Evolutionary conservation across 2,329 filamentous ascomycete species (phyloP).

Genomic region (Calonectria honghensis): DNA sequence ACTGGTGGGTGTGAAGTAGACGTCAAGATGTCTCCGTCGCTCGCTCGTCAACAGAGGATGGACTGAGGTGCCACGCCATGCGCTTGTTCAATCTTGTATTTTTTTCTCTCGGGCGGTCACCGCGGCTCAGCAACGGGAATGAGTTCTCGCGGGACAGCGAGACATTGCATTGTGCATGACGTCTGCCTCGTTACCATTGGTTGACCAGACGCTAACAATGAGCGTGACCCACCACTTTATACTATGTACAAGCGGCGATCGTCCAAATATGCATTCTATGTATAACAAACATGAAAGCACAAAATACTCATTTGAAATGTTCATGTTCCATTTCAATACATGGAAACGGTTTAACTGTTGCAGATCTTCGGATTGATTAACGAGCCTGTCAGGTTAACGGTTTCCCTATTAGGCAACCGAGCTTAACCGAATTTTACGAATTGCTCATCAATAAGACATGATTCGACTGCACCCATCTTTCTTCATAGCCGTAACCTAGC

Average conservation of each 20-base stretch:
- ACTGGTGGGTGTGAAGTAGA: not conserved
- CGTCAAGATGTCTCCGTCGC: not conserved
- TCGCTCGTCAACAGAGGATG: not conserved
- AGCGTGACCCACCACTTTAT: conserved; percentile 3
- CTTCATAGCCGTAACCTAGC: conserved; percentile 63
- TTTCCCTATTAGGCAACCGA: too few species aligned
- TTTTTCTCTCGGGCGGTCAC: not conserved
- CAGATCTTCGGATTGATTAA: conserved; percentile 25
- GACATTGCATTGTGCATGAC: conserved; percentile 7
- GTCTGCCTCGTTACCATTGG: not conserved
- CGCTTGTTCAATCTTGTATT: not conserved
- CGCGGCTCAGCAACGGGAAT: not conserved
- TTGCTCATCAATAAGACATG: too few species aligned
- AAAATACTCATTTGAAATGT: not conserved
- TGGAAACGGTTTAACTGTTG: not conserved
- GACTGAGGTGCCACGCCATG: not conserved
- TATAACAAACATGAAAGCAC: not conserved
- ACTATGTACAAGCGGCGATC: not conserved
- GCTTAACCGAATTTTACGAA: too few species aligned
- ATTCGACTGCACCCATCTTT: conserved; percentile 50
- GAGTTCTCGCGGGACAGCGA: not conserved
- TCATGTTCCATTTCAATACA: too few species aligned
- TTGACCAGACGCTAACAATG: not conserved
- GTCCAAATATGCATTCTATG: too few species aligned
- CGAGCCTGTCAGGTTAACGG: too few species aligned